Evolutionary conservation across 345 rosid genomes (phyloP), one percentile per base, ranked within the genome.

Genomic region (Ceriops decandra): DNA sequence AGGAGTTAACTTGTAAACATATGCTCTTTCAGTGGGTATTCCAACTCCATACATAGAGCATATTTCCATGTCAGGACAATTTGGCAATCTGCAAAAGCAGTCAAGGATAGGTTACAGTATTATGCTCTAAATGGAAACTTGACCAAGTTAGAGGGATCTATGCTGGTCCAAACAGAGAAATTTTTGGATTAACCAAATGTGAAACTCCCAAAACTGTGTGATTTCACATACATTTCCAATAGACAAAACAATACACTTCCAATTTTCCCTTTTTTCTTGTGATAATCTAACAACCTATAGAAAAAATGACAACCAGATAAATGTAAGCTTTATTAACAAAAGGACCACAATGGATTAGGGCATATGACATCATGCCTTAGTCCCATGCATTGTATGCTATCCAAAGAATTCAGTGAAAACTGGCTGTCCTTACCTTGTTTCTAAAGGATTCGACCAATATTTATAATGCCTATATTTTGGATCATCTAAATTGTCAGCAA

Each of bases 51-150:
- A 93, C 77, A 93, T 63, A 26, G 98, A 88, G 76, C 70, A 88
- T 57, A 93, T 85, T 77, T 93, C 98, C 95, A 90, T 88, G 22
- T 86, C 96, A 3, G 96, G 89, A 53, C 97, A 96, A 78, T 86
- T 81, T 49, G 98, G 98, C 76, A 93, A 83, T 80, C 98, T 93
- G 82, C 57, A 70, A 64, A 68, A 76, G 10, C 71, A 73, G 58
- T 6, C 22, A 21, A 68, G 49, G 20, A 30, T 28, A 13, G 47
- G 0, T 42, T 13, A 42, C 49, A 15, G 49, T 42, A 42, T 42
- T 42, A 13, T 3, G 17, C 17, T 11, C 5, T 42, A 42, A 42
- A 42, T 13, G 19, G 49, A 42, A 15, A 42, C 5, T 42, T 42
- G 17, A 11, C 17, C 17, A 13, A 42, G 5, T 13, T 42, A 13